A percentile compares a stretch with the other conserved stretches of the same genome.
These are phyloP conservation scores for Penicillium rolfsii DNA, from an alignment of 2,329 filamentous ascomycete genomes.

Conservation along the genomic window DNA sequence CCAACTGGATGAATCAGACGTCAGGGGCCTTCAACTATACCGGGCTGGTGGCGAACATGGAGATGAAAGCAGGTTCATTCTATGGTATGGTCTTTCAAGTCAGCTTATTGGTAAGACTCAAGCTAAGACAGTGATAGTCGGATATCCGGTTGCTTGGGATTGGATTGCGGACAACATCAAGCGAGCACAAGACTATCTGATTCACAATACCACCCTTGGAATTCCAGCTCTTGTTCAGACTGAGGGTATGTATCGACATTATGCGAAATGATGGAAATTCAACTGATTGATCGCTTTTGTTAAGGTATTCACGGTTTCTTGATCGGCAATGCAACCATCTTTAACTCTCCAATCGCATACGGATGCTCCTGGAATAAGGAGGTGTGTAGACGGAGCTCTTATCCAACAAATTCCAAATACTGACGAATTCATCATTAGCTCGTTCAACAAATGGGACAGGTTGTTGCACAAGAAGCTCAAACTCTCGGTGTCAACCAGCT, in stretches of 20 bases:
- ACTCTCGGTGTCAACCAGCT: constrained; percentile 73
- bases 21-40: constrained; percentile 68
- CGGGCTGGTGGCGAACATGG: constrained; percentile 69
- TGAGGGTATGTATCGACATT: constrained; percentile 54
- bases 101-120: too few species aligned
- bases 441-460: constrained; percentile 66
- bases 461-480: constrained; percentile 67
- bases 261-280: background rate
- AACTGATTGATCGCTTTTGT: background rate
- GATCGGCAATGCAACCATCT: constrained; percentile 73
- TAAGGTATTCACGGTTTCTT: constrained; percentile 68
- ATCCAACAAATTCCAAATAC: background rate
- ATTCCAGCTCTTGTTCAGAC: constrained; percentile 75
- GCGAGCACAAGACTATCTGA: constrained; percentile 68
- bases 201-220: constrained; percentile 67
- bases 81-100: constrained; percentile 49
- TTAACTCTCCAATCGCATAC: constrained; percentile 75
- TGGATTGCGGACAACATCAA: constrained; percentile 66
- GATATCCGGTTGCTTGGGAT: constrained; percentile 66
- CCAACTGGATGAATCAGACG: constrained; percentile 73
- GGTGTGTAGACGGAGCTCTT: constrained; percentile 23
- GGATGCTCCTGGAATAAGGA: constrained; percentile 71
- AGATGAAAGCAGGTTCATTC: constrained; percentile 67
- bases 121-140: constrained; percentile 50
- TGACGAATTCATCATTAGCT: constrained; percentile 39